These are phyloP conservation scores for Blastobotrys robertii DNA, from an alignment of 805 yeast genomes.

Conservation along the genomic window DNA sequence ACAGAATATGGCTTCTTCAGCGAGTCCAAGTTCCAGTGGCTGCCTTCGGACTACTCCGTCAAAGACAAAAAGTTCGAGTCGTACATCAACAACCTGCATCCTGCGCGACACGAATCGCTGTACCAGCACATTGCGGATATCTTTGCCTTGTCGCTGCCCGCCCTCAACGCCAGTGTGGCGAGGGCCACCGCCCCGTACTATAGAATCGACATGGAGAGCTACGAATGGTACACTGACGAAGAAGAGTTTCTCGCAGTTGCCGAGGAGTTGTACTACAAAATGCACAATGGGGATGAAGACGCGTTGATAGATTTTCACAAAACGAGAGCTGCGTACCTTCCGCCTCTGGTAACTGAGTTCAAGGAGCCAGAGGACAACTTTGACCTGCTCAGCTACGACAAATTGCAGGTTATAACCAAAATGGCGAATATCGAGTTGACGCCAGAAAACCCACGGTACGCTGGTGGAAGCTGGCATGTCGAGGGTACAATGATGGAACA, in stretches of 20 bases:
- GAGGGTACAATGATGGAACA: slow-evolving; percentile 36
- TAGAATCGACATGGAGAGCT: too few species aligned
- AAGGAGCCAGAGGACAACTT: neutral
- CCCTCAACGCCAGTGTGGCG: slow-evolving; percentile 25
- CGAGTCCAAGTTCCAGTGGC: slow-evolving; percentile 28
- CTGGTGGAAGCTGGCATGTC: slow-evolving; percentile 37
- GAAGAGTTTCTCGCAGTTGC: neutral
- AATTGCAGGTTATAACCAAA: slow-evolving; percentile 32
- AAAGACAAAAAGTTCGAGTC: slow-evolving; percentile 21
- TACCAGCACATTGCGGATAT: slow-evolving; percentile 27
- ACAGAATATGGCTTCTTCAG: neutral
- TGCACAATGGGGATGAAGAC: neutral
- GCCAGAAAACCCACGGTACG: slow-evolving; percentile 32
- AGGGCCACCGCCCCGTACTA: neutral
- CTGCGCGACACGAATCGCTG: slow-evolving; percentile 21
- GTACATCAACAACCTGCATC: slow-evolving; percentile 36
- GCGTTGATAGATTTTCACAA: slow-evolving; percentile 3
- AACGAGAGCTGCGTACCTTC: neutral
- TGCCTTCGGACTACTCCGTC: slow-evolving; percentile 25
- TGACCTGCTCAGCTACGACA: slow-evolving; percentile 7
- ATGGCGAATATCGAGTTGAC: slow-evolving; percentile 34
- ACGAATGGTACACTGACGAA: too few species aligned
- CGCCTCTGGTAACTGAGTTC: neutral
- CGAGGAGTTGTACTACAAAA: neutral
- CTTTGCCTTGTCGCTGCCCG: slow-evolving; percentile 28